These are phyloP conservation scores for Microcera coccophila DNA, from an alignment of 2,329 filamentous ascomycete species.

Conservation along the genomic window DNA sequence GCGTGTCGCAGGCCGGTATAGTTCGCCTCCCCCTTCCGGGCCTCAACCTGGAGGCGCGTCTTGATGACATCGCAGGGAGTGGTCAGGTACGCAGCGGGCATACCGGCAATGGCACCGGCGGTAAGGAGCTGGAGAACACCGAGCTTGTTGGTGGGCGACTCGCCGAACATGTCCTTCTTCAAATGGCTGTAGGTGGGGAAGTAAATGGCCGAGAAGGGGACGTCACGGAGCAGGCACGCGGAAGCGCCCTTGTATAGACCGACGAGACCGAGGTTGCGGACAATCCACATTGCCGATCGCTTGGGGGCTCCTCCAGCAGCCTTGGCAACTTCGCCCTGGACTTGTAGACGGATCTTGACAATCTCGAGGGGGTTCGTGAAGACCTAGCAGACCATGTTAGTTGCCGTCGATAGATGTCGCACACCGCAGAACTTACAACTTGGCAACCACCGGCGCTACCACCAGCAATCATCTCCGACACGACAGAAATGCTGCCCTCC, in stretches of 20 bases:
- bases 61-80: slow-evolving; percentile 99
- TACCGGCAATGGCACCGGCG: slow-evolving; percentile 89
- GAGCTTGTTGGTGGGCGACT: slow-evolving; percentile 80
- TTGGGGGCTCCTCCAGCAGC: slow-evolving; percentile 73
- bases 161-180: slow-evolving; percentile 91
- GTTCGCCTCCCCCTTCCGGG: slow-evolving; percentile 84
- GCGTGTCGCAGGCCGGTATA: slow-evolving; percentile 88
- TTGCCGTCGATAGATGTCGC: neutral
- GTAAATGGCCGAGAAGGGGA: slow-evolving; percentile 98
- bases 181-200: slow-evolving; percentile 95
- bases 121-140: slow-evolving; percentile 87
- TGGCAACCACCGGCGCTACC: slow-evolving; percentile 88
- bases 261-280: slow-evolving; percentile 87
- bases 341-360: slow-evolving; percentile 96
- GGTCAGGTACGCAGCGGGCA: slow-evolving; percentile 90
- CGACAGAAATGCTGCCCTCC: slow-evolving; percentile 66
- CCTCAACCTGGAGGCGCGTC: slow-evolving; percentile 94
- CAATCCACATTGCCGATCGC: slow-evolving; percentile 96
- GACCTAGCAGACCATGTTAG: slow-evolving; percentile 50
- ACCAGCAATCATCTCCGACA: slow-evolving; percentile 79
- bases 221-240: slow-evolving; percentile 90
- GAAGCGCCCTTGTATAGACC: slow-evolving; percentile 96
- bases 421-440: slow-evolving; percentile 64
- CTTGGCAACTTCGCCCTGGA: slow-evolving; percentile 94
- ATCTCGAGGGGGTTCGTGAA: slow-evolving; percentile 99